Evolutionary conservation across 2,329 filamentous ascomycete genomes (phyloP).

Genomic region (Colletotrichum lupini): DNA sequence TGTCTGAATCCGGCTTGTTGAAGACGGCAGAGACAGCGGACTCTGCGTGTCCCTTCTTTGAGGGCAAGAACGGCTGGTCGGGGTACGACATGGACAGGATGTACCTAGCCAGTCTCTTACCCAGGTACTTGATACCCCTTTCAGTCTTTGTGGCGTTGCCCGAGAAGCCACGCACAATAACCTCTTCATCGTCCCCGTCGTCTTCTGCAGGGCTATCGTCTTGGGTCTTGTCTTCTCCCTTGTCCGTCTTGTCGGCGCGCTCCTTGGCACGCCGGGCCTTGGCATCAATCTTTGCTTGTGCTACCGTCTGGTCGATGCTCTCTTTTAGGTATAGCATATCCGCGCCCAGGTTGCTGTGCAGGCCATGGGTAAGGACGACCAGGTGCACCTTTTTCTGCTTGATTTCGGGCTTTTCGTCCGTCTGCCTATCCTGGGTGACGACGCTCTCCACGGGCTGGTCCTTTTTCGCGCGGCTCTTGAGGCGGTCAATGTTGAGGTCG

Average conservation of each 20-base stretch:
- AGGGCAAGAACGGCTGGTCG: conserved; percentile 87
- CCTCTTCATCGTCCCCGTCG: conserved; percentile 74
- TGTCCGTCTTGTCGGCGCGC: conserved; percentile 46
- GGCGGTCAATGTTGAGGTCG: conserved; percentile 49
- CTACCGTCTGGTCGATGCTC: conserved; percentile 88
- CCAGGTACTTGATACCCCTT: conserved; percentile 95
- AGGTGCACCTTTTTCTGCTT: conserved; percentile 87
- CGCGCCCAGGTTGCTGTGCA: conserved; percentile 94
- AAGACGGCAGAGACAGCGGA: conserved; percentile 39
- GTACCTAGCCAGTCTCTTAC: conserved; percentile 92
- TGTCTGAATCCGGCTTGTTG: conserved; percentile 55
- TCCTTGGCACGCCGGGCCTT: conserved; percentile 68
- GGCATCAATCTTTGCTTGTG: conserved; percentile 77
- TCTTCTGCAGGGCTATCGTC: conserved; percentile 31
- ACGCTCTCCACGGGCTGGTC: conserved; percentile 48
- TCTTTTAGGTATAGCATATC: conserved; percentile 99
- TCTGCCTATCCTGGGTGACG: conserved; percentile 42
- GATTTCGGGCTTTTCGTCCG: conserved; percentile 46
- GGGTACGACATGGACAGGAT: conserved; percentile 92
- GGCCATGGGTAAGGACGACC: conserved; percentile 90
- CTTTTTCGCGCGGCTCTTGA: conserved; percentile 37
- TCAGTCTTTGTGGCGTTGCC: conserved; percentile 94
- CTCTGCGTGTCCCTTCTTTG: conserved; percentile 61
- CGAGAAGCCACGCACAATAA: conserved; percentile 89
- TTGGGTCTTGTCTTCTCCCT: conserved; percentile 10